Percentiles rank a stretch among this genome's conserved stretches.
Evolutionary conservation across 225 moss, liverwort and hornwort genomes (phyloP).

Genomic region (Straminergon stramineum): DNA sequence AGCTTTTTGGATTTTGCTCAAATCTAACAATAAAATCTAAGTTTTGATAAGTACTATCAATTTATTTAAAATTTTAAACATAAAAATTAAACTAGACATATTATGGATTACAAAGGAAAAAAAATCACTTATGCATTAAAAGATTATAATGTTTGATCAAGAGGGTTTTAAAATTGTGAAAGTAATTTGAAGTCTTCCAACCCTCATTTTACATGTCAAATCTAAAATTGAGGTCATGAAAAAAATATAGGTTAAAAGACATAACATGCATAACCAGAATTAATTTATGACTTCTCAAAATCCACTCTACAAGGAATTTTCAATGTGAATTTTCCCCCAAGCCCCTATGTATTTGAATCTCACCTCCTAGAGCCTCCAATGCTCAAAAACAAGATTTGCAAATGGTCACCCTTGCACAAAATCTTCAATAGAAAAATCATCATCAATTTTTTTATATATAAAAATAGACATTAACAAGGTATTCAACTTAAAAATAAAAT

Average conservation of each 20-base stretch:
- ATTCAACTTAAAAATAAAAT: not conserved
- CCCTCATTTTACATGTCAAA: not conserved
- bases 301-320: not conserved
- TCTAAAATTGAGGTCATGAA: not conserved
- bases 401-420: not conserved
- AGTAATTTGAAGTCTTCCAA: not conserved
- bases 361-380: not conserved
- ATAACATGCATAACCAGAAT: not conserved
- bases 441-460: too few species aligned
- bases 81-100: not conserved
- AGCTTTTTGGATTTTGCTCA: not conserved
- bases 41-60: not conserved
- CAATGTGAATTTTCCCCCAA: too few species aligned
- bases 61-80: not conserved
- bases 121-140: not conserved
- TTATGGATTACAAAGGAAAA: not conserved
- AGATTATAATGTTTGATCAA: not conserved
- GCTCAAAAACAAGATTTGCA: not conserved
- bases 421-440: not conserved
- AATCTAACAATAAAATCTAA: not conserved
- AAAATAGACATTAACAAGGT: too few species aligned
- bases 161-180: not conserved
- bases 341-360: fast-evolving
- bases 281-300: not conserved
- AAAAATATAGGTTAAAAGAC: not conserved